Conservation (phyloP, 148 eudicot genomes). For the Euryodendron excelsum region DNA sequence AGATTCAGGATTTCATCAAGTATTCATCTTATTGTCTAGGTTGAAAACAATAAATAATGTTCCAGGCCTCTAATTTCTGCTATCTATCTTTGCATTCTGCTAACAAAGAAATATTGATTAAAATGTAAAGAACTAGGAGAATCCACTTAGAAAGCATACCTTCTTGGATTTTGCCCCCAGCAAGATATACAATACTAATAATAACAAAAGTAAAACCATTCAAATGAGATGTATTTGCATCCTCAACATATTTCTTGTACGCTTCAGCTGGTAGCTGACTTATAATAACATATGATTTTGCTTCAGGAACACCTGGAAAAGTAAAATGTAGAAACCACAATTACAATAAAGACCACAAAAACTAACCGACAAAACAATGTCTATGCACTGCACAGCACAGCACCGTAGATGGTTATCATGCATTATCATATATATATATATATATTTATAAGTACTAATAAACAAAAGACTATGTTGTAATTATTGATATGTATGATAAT, state of each 20-base stretch:
- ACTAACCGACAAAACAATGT: background rate
- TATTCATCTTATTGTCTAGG: background rate
- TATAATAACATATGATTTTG: conserved; percentile 68
- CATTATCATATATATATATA: too few relatives aligned
- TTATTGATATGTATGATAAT: too few relatives aligned
- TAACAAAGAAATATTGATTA: background rate
- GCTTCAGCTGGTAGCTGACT: conserved; percentile 71
- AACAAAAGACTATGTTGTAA: too few relatives aligned
- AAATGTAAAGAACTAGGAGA: background rate
- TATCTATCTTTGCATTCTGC: background rate
- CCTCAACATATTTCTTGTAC: conserved; percentile 73
- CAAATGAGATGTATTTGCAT: conserved; percentile 52
- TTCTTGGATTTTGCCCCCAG: conserved; percentile 82
- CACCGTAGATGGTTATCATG: background rate
- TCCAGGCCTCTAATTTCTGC: background rate
- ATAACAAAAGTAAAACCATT: conserved; percentile 76
- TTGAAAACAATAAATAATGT: background rate
- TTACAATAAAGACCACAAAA: background rate
- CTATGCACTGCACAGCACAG: background rate
- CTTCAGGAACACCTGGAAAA: conserved; percentile 55
- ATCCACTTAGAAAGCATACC: conserved; percentile 40
- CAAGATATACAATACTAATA: conserved; percentile 67
- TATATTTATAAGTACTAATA: too few relatives aligned
- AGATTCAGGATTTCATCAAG: background rate
- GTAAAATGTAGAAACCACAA: conserved; percentile 2